A percentile compares a stretch with the other conserved stretches of the same genome.
These are phyloP conservation scores for Rhodotorula toruloides DNA, from an alignment of 768 basidiomycete species.

Conservation along the genomic window DNA sequence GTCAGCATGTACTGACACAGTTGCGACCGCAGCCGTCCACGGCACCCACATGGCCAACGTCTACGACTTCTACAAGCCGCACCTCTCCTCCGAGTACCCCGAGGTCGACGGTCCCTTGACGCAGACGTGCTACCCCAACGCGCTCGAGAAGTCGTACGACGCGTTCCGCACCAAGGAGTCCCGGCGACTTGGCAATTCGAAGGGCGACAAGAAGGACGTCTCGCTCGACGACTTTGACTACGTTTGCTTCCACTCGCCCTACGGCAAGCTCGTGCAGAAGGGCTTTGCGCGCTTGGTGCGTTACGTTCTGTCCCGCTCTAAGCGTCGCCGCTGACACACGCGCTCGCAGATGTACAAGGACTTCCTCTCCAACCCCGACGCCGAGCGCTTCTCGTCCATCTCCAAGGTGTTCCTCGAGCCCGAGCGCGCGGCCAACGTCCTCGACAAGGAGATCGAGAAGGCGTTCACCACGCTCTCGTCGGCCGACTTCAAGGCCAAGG, in stretches of 20 bases:
- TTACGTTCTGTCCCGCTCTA: neutral
- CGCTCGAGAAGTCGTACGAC: slow-evolving; percentile 82
- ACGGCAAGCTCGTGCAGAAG: slow-evolving; percentile 98
- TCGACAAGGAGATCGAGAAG: slow-evolving; percentile 95
- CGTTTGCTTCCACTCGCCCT: slow-evolving; percentile 92
- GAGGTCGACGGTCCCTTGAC: slow-evolving; percentile 96
- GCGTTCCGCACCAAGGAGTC: slow-evolving; percentile 76
- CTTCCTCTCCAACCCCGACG: slow-evolving; percentile 71
- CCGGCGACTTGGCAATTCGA: slow-evolving; percentile 49
- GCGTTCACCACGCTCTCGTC: slow-evolving; percentile 79
- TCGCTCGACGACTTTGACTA: slow-evolving; percentile 83
- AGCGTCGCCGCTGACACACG: neutral
- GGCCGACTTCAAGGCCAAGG: slow-evolving; percentile 64
- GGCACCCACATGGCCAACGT: slow-evolving; percentile 96
- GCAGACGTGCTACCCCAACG: slow-evolving; percentile 87
- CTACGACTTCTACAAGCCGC: slow-evolving; percentile 99
- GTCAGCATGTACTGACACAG: neutral
- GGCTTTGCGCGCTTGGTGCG: slow-evolving; percentile 77
- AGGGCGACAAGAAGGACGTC: slow-evolving; percentile 49
- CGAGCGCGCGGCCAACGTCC: slow-evolving; percentile 66
- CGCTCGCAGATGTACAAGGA: slow-evolving; percentile 65
- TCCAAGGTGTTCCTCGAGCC: slow-evolving; percentile 61
- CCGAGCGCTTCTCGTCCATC: slow-evolving; percentile 58
- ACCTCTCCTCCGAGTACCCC: slow-evolving; percentile 88
- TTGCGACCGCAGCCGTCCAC: slow-evolving; percentile 65